Evolutionary conservation across 768 basidiomycete species (phyloP).

Genomic region (Grammothele lineata): DNA sequence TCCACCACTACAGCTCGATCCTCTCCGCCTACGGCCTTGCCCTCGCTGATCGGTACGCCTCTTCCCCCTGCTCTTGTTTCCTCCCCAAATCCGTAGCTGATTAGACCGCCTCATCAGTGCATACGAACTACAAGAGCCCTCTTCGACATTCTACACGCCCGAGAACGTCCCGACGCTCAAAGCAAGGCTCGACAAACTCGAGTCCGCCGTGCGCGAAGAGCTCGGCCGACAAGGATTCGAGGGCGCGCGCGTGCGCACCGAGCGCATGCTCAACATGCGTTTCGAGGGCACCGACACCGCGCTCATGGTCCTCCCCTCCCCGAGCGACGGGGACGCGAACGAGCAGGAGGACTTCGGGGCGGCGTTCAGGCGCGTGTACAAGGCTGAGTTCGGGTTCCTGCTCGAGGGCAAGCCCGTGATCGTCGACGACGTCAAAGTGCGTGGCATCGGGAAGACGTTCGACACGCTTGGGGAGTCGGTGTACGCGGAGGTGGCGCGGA

Average conservation of each 20-base stretch:
- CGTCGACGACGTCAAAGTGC: constrained; percentile 91
- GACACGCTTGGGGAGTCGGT: constrained; percentile 77
- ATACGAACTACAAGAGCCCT: constrained; percentile 86
- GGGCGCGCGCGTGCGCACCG: constrained; percentile 63
- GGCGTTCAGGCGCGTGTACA: constrained; percentile 79
- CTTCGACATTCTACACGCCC: constrained; percentile 70
- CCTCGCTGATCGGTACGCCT: constrained; percentile 63
- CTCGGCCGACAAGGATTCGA: constrained; percentile 81
- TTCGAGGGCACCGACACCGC: constrained; percentile 94
- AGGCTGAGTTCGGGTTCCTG: constrained; percentile 87
- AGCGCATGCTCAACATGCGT: constrained; percentile 87
- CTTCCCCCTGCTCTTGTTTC: not conserved
- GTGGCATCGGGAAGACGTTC: constrained; percentile 89
- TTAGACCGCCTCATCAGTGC: no score
- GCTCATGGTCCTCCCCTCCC: constrained; percentile 72
- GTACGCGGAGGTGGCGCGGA: constrained; percentile 62
- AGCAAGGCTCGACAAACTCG: constrained; percentile 66
- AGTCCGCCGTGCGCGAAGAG: constrained; percentile 56
- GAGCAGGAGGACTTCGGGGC: constrained; percentile 69
- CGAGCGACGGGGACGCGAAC: constrained; percentile 43
- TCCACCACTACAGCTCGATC: constrained; percentile 90
- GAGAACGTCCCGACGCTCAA: constrained; percentile 52
- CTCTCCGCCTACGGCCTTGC: constrained; percentile 94
- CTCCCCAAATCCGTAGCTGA: not conserved
- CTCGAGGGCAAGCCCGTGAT: constrained; percentile 79